phyloP scores from a whole-genome alignment of 164 flowering plant species.

The Magnolia officinalis region DNA sequence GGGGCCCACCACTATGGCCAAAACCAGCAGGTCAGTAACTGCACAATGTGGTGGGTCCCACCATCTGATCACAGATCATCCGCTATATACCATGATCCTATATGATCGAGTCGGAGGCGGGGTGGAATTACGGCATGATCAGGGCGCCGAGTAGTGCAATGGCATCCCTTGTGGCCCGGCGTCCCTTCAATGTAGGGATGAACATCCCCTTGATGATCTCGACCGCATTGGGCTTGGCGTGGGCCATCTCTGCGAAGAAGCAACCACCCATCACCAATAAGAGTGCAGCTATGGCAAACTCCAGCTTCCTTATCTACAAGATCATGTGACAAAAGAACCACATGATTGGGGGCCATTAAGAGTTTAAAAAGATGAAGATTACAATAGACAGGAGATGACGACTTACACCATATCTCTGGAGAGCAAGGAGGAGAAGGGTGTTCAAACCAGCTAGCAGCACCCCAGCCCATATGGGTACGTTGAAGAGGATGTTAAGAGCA shows the following conservation, averaged over 20 bases:
- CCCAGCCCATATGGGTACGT: slow-evolving; percentile 20
- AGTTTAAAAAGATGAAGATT: neutral
- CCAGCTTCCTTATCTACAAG: slow-evolving; percentile 22
- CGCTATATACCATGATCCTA: too few species aligned
- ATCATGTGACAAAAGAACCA: neutral
- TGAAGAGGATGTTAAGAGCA: slow-evolving; percentile 21
- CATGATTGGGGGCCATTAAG: neutral
- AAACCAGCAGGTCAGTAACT: too few species aligned
- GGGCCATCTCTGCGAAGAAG: slow-evolving; percentile 15
- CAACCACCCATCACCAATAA: slow-evolving; percentile 11
- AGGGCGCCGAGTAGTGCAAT: neutral
- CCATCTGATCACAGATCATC: too few species aligned
- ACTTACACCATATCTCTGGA: slow-evolving; percentile 21
- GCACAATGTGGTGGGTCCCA: too few species aligned
- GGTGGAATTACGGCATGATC: neutral
- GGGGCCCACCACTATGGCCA: too few species aligned
- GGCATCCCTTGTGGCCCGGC: neutral
- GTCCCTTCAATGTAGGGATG: neutral
- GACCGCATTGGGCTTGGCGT: slow-evolving; percentile 3
- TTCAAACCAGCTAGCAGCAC: slow-evolving; percentile 17
- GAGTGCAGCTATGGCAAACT: slow-evolving; percentile 8
- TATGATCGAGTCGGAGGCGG: neutral
- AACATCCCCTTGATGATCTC: slow-evolving; percentile 13
- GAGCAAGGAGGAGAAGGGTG: slow-evolving; percentile 21
- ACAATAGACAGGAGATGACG: neutral